Conservation (phyloP, 345 rosid genomes). For the Sonneratia caseolaris region DNA sequence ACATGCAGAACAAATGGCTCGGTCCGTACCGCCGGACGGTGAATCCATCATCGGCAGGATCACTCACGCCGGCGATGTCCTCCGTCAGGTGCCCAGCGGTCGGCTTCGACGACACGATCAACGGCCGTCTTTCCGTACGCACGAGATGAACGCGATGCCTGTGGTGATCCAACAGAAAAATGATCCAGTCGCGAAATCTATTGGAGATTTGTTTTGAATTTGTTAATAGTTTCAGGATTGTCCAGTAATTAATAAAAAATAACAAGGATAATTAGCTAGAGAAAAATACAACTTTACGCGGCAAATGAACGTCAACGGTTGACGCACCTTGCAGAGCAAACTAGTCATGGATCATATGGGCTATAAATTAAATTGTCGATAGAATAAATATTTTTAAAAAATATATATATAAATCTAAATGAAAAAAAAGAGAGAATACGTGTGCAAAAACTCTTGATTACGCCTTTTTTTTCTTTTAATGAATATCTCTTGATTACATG, state of each 20-base stretch:
- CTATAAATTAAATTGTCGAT: too few relatives aligned
- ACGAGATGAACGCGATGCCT: background rate
- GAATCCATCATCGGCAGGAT: constrained; percentile 25
- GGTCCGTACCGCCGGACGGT: constrained; percentile 60
- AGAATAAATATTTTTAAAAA: too few relatives aligned
- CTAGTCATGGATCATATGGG: too few relatives aligned
- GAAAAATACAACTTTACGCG: background rate
- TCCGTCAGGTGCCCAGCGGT: constrained; percentile 47
- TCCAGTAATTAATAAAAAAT: background rate
- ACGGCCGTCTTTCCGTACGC: constrained; percentile 10
- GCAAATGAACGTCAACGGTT: background rate
- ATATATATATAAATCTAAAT: too few relatives aligned
- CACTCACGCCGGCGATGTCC: constrained; percentile 16
- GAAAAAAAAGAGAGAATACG: too few relatives aligned
- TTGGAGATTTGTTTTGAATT: background rate
- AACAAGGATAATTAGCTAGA: background rate
- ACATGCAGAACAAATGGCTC: constrained; percentile 85
- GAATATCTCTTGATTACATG: too few relatives aligned
- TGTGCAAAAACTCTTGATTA: too few relatives aligned
- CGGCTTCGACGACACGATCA: constrained; percentile 46
- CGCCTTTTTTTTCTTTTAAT: too few relatives aligned
- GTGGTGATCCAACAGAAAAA: too few relatives aligned
- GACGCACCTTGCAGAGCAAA: too few relatives aligned
- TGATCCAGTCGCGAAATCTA: background rate
- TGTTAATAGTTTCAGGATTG: too few relatives aligned